Conservation (phyloP, 192 early-diverging fungal genomes). For the Umbelopsis vinacea region DNA sequence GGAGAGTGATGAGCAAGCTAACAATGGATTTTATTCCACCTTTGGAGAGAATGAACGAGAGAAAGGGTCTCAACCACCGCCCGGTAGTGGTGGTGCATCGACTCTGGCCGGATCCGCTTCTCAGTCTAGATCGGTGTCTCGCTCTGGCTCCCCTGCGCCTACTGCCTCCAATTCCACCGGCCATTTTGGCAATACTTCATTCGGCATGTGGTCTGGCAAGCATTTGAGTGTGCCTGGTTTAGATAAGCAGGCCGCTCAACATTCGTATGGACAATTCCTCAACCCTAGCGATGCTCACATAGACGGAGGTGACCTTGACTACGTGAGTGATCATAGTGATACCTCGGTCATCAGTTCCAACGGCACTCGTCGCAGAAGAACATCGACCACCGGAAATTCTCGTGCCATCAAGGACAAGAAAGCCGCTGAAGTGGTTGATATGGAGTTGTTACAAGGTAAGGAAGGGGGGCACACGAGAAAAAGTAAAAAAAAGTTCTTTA, state of each 20-base stretch:
- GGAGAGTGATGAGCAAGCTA: conserved; percentile 26
- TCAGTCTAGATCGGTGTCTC: conserved; percentile 12
- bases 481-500: no score
- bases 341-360: conserved; percentile 19
- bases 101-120: conserved; percentile 7
- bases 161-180: conserved; percentile 1
- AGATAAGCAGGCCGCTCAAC: conserved; percentile 41
- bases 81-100: neutral
- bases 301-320: conserved; percentile 26
- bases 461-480: no score
- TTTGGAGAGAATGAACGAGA: conserved; percentile 22
- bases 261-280: conserved; percentile 35
- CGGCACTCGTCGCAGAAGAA: conserved; percentile 20
- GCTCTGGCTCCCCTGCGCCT: neutral
- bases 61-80: neutral
- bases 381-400: conserved; percentile 14
- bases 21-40: conserved; percentile 2
- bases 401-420: conserved; percentile 72
- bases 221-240: conserved; percentile 41
- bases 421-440: conserved; percentile 73
- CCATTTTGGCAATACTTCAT: conserved; percentile 7
- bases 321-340: conserved; percentile 41
- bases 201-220: conserved; percentile 25
- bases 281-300: conserved; percentile 28
- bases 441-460: conserved; percentile 75